These are phyloP conservation scores for Amphirosellinia nigrospora DNA, from an alignment of 495 filamentous ascomycete species.

Conservation along the genomic window DNA sequence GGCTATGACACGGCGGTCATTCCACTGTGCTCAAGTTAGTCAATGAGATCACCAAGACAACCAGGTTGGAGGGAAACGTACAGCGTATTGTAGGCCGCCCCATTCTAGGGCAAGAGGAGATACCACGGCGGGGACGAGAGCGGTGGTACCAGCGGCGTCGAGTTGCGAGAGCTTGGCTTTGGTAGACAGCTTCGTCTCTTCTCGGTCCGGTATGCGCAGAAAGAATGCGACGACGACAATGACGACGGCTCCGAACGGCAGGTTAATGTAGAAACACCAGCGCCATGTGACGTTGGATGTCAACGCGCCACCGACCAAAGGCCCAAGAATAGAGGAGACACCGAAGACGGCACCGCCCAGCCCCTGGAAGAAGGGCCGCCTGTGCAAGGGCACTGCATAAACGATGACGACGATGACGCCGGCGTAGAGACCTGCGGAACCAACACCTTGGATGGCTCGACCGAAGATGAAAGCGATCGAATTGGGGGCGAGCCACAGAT, in stretches of 20 bases:
- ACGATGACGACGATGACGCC: conserved; percentile 52
- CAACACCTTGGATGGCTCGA: conserved; percentile 62
- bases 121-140: conserved; percentile 72
- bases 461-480: conserved; percentile 61
- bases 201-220: conserved; percentile 52
- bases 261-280: conserved; percentile 80
- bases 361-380: conserved; percentile 52
- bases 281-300: conserved; percentile 68
- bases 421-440: conserved; percentile 48
- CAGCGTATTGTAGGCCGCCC: conserved; percentile 69
- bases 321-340: conserved; percentile 74
- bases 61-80: conserved; percentile 11
- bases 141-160: conserved; percentile 64
- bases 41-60: background rate
- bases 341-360: conserved; percentile 55
- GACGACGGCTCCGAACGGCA: conserved; percentile 69
- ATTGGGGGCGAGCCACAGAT: conserved; percentile 61
- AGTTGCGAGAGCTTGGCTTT: conserved; percentile 60
- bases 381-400: conserved; percentile 52
- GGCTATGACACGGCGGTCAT: conserved; percentile 63
- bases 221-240: conserved; percentile 64
- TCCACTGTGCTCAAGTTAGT: conserved; percentile 50
- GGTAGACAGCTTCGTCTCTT: conserved; percentile 47
- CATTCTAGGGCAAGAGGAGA: conserved; percentile 78
- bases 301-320: conserved; percentile 65